Percentiles rank a stretch among this genome's conserved stretches.
Conservation (phyloP, 1,139 yeast species). For the Zygoascus hellenicus region DNA sequence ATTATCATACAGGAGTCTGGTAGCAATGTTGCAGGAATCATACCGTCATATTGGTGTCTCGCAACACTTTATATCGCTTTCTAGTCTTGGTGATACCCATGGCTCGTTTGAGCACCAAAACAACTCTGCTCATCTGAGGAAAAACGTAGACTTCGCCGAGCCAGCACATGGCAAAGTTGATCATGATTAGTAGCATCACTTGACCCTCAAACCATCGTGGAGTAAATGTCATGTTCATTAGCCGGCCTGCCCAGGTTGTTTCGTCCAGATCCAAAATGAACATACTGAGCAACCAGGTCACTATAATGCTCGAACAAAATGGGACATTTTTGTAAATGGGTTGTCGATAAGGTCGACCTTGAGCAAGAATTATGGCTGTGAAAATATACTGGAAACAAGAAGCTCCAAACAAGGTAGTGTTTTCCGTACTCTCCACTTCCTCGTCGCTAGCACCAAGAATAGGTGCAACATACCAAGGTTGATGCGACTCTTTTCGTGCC, state of each 20-base stretch:
- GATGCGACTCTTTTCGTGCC: slow-evolving; percentile 33
- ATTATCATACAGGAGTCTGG: not conserved
- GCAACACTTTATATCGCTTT: slow-evolving; percentile 34
- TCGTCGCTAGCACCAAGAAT: slow-evolving; percentile 76
- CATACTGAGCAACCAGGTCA: slow-evolving; percentile 46
- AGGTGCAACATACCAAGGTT: slow-evolving; percentile 77
- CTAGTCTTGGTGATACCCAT: slow-evolving; percentile 28
- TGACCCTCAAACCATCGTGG: slow-evolving; percentile 44
- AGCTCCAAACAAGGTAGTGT: slow-evolving; percentile 73
- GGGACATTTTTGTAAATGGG: slow-evolving; percentile 65
- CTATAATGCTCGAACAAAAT: slow-evolving; percentile 55
- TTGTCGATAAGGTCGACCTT: slow-evolving; percentile 93
- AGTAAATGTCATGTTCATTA: slow-evolving; percentile 71
- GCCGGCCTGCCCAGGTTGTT: slow-evolving; percentile 47
- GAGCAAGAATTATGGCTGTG: slow-evolving; percentile 73
- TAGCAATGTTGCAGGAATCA: too few relatives aligned
- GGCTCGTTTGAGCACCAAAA: slow-evolving; percentile 27
- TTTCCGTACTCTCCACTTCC: slow-evolving; percentile 81
- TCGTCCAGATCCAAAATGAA: slow-evolving; percentile 29
- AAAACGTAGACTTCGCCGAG: slow-evolving; percentile 41
- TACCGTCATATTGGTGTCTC: not conserved
- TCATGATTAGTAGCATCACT: slow-evolving; percentile 43
- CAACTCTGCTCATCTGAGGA: slow-evolving; percentile 28
- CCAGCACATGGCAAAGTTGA: slow-evolving; percentile 48
- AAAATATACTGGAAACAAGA: slow-evolving; percentile 87